Percentiles rank a stretch among this genome's conserved stretches.
phyloP scores from a whole-genome alignment of 1,284 basidiomycete genomes.

The Microbotryum violaceum region DNA sequence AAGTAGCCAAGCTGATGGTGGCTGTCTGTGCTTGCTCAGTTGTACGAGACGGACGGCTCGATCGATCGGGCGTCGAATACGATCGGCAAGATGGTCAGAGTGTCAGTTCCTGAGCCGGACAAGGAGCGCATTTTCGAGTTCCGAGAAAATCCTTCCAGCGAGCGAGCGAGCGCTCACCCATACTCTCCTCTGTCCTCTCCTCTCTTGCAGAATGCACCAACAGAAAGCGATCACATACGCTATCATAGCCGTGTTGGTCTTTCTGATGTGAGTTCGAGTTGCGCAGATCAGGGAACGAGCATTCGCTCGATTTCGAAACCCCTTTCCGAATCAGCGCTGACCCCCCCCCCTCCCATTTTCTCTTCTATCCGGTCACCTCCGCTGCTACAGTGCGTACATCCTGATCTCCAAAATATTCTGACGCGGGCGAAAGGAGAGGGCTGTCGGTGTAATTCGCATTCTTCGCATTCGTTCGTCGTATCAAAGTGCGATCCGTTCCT shows the following conservation, averaged over 20 bases:
- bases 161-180: background rate
- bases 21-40: constrained; percentile 35
- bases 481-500: too few relatives aligned
- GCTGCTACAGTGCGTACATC: constrained; percentile 25
- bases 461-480: too few relatives aligned
- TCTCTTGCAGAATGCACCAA: constrained; percentile 33
- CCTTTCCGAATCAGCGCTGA: background rate
- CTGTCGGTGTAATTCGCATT: too few relatives aligned
- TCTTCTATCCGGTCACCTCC: background rate
- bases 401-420: constrained; percentile 29
- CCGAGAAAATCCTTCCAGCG: constrained; percentile 1
- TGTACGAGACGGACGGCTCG: constrained; percentile 50
- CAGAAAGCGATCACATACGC: constrained; percentile 35
- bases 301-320: background rate
- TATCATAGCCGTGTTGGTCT: constrained; percentile 36
- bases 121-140: background rate
- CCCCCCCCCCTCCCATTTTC: background rate
- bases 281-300: too few relatives aligned
- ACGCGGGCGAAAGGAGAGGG: background rate
- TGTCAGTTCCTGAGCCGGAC: constrained; percentile 42
- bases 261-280: constrained; percentile 32
- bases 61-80: constrained; percentile 54
- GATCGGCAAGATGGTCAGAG: constrained; percentile 54
- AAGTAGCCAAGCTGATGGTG: constrained; percentile 23
- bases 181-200: too few relatives aligned